Evolutionary conservation across 306 rosid genomes (phyloP).

Genomic region (Cucurbita maxima): DNA sequence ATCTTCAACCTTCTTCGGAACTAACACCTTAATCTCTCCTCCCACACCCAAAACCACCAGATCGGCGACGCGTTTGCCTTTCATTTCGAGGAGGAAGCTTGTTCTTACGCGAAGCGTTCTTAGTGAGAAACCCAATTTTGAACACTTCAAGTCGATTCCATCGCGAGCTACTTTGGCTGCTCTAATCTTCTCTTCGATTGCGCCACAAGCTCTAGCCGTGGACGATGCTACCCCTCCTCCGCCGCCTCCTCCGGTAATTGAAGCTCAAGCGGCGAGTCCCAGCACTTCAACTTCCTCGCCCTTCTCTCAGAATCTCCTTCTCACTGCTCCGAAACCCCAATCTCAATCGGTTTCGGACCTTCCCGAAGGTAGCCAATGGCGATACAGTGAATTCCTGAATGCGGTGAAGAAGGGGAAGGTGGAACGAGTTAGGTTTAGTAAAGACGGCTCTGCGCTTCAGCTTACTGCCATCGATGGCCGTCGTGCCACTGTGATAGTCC

Average conservation of each 20-base stretch:
- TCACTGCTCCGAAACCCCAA: constrained; percentile 74
- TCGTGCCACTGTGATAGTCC: constrained; percentile 69
- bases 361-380: constrained; percentile 88
- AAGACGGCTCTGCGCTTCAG: constrained; percentile 82
- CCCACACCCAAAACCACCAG: constrained; percentile 69
- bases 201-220: constrained; percentile 48
- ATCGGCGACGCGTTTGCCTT: constrained; percentile 15
- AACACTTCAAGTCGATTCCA: constrained; percentile 22
- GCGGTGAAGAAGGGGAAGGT: constrained; percentile 93
- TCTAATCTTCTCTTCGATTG: constrained; percentile 44
- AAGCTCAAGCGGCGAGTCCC: constrained; percentile 39
- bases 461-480: constrained; percentile 92
- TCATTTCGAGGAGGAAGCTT: constrained; percentile 18
- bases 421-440: constrained; percentile 80
- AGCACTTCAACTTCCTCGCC: constrained; percentile 32
- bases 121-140: constrained; percentile 12
- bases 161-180: constrained; percentile 59
- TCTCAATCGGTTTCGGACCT: constrained; percentile 42
- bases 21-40: constrained; percentile 29
- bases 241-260: constrained; percentile 28
- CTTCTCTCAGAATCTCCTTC: constrained; percentile 47
- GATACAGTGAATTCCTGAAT: constrained; percentile 85
- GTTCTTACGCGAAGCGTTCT: constrained; percentile 15
- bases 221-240: constrained; percentile 34
- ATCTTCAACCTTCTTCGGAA: constrained; percentile 46